Base-by-base conservation (phyloP, 177 flowering plant species). In the Telopea speciosissima region DNA sequence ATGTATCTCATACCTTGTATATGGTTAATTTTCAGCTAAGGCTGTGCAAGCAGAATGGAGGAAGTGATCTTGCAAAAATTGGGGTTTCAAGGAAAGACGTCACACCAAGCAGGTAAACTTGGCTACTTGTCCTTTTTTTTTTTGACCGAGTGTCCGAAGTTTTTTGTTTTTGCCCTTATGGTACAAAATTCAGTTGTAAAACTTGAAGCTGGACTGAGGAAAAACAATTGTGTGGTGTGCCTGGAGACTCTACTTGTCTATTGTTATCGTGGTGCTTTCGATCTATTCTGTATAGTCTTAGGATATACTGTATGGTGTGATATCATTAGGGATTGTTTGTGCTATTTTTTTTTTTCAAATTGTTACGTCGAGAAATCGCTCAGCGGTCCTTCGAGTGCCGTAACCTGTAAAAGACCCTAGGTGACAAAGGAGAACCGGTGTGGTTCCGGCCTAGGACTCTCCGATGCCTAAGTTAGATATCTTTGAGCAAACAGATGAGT, bases 21-120 rank as follows among this genome's bases (percentile, higher is more conserved):
- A 2, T 26, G 4, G 8, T 59, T 44, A 24, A 36, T 36, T 76
- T 73, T 31, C 81, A 82, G 87, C 79, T 42, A 82, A 69, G 74
- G 76, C 69, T 44, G 68, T 68, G 36, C 86, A 84, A 69, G 77
- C 79, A 62, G 88, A 74, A 70, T 85, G 88, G 88, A 79, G 75
- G 71, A 81, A 84, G 79, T 84, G 75, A 83, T 26, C 62, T 8
- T 61, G 9, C 14, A 7, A 56, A 36, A 65, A 26, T 62, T 11
- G 10, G 14, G 24, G 11, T 63, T 28, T 33, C 56, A 59, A n/a
- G 61, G 16, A 31, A 5, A 59, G 14, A 49, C 10, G 62, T 54
- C 2, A 40, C 68, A 28, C 61, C 3, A 44, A 21, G 33, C 5
- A 62, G 62, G 68, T 65, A 64, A n/a, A n/a, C n/a, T n/a, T n/a